phyloP scores from a whole-genome alignment of 108 stramenopile genomes.

The Epipyxis sp. region DNA sequence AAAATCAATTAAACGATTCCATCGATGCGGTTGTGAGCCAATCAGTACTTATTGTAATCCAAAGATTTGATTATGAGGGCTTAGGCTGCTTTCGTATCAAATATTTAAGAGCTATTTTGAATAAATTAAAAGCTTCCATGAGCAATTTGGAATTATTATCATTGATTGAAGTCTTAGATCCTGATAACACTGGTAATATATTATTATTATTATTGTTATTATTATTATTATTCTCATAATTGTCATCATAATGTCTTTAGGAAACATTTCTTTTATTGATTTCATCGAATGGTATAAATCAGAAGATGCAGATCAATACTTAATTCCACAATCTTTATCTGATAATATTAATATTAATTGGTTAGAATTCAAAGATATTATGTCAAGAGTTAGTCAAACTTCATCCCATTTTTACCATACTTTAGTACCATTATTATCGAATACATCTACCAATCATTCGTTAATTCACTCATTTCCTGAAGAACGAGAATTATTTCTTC shows the following conservation, averaged over 20 bases:
- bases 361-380: background rate
- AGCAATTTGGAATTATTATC: background rate
- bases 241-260: background rate
- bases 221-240: background rate
- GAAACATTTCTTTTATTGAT: background rate
- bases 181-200: background rate
- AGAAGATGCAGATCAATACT: background rate
- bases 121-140: background rate
- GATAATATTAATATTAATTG: background rate
- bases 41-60: too few species aligned
- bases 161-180: background rate
- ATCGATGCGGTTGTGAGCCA: too few species aligned
- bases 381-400: background rate
- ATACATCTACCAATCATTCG: background rate
- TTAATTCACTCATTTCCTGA: too few species aligned
- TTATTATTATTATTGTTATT: background rate
- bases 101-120: background rate
- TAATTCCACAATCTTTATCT: background rate
- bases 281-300: background rate
- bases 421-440: background rate
- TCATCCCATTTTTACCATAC: background rate
- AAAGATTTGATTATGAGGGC: too few species aligned
- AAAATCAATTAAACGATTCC: too few species aligned
- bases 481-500: background rate
- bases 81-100: background rate